phyloP scores from a whole-genome alignment of 1,139 yeast species.

The Oligophagozyma castellii region DNA sequence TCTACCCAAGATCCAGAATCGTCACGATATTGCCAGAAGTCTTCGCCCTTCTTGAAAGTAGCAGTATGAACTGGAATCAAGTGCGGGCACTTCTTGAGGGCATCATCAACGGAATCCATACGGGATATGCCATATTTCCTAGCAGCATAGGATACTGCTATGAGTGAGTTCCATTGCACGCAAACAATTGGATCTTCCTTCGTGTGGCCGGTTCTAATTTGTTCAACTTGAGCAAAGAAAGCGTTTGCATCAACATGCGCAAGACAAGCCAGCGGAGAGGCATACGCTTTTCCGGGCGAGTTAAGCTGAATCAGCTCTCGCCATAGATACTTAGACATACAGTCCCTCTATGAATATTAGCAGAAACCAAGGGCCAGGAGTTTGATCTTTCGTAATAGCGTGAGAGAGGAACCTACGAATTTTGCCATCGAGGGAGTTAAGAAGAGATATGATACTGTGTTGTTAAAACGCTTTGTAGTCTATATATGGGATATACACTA shows the following conservation, averaged over 20 bases:
- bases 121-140: constrained; percentile 68
- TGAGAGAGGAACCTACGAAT: too few species aligned
- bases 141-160: constrained; percentile 87
- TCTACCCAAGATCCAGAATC: constrained; percentile 24
- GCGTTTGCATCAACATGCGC: constrained; percentile 89
- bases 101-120: constrained; percentile 58
- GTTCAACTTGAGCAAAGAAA: constrained; percentile 91
- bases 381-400: too few species aligned
- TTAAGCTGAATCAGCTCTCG: constrained; percentile 37
- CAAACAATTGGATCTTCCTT: constrained; percentile 78
- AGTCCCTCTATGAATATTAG: too few species aligned
- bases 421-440: too few species aligned
- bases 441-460: too few species aligned
- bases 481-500: constrained; percentile 3
- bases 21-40: constrained; percentile 62
- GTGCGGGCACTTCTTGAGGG: constrained; percentile 60
- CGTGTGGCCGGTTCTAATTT: constrained; percentile 50
- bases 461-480: too few species aligned
- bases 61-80: constrained; percentile 84
- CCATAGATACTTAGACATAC: constrained; percentile 29
- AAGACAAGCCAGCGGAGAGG: constrained; percentile 64
- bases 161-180: constrained; percentile 81
- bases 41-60: constrained; percentile 77
- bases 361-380: too few species aligned
- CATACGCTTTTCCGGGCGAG: constrained; percentile 32